Evolutionary conservation across 2,329 filamentous ascomycete species (phyloP).

Genomic region (Coleophoma crateriformis): DNA sequence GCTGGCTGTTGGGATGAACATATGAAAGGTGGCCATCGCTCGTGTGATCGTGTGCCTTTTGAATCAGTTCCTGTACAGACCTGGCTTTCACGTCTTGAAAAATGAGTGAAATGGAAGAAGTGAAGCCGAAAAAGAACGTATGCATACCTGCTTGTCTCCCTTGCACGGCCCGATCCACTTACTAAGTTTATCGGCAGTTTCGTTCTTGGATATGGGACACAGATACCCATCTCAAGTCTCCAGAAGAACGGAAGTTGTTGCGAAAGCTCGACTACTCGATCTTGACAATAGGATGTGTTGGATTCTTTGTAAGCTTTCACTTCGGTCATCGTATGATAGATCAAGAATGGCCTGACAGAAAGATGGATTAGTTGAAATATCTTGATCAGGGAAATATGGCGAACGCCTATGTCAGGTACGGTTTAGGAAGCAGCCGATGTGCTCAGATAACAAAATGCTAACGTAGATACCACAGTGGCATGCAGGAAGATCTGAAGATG

Average conservation of each 20-base stretch:
- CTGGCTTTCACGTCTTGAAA: no score
- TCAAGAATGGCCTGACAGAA: neutral
- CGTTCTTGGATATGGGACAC: slow-evolving; percentile 80
- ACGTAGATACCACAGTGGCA: slow-evolving; percentile 19
- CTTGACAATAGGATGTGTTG: slow-evolving; percentile 34
- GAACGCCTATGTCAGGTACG: slow-evolving; percentile 32
- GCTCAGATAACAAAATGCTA: no score
- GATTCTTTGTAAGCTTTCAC: slow-evolving; percentile 20
- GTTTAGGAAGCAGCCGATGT: neutral
- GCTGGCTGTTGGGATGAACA: no score
- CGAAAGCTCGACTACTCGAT: slow-evolving; percentile 32
- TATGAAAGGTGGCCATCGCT: no score
- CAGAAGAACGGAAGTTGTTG: slow-evolving; percentile 71
- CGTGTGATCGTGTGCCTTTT: no score
- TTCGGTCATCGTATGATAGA: neutral
- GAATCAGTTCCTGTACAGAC: no score
- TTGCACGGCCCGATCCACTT: slow-evolving; percentile 29
- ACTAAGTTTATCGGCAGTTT: slow-evolving; percentile 41
- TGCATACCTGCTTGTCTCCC: no score
- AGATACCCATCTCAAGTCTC: slow-evolving; percentile 59
- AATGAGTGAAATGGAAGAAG: neutral
- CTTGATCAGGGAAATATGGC: slow-evolving; percentile 26
- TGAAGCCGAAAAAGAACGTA: neutral
- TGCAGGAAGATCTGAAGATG: slow-evolving; percentile 39
- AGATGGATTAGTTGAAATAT: slow-evolving; percentile 31